Percentiles rank a stretch among this genome's conserved stretches.
phyloP scores from a whole-genome alignment of 2,329 filamentous ascomycete genomes.

The Arthroderma sp. region DNA sequence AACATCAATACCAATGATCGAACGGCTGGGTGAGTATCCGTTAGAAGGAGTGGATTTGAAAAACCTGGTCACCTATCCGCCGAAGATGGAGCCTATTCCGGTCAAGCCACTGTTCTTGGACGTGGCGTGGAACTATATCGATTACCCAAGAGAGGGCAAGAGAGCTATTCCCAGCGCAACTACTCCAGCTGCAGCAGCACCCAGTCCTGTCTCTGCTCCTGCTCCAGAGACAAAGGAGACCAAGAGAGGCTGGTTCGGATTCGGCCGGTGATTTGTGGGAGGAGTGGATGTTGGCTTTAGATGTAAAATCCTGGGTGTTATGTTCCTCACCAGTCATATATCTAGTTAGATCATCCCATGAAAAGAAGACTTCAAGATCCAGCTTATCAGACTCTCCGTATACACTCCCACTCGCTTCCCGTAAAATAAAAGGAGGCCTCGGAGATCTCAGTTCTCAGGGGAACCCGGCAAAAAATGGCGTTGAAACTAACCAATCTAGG shows the following conservation, averaged over 20 bases:
- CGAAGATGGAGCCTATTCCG: constrained; percentile 66
- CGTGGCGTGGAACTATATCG: constrained; percentile 93
- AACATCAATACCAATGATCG: constrained; percentile 50
- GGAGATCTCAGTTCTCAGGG: too few relatives aligned
- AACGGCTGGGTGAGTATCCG: constrained; percentile 65
- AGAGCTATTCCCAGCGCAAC: constrained; percentile 13
- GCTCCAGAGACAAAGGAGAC: constrained; percentile 27
- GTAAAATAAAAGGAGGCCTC: too few relatives aligned
- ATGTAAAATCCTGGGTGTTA: too few relatives aligned
- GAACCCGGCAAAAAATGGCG: too few relatives aligned
- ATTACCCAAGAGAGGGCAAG: constrained; percentile 57
- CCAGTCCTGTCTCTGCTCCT: constrained; percentile 8
- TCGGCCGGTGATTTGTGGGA: constrained; percentile 31
- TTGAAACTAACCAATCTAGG: too few relatives aligned
- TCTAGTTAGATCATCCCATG: too few relatives aligned
- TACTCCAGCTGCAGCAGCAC: constrained; percentile 8
- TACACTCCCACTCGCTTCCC: too few relatives aligned
- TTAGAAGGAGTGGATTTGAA: constrained; percentile 55
- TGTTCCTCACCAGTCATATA: too few relatives aligned
- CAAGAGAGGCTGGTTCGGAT: constrained; percentile 69
- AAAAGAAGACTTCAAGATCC: too few relatives aligned
- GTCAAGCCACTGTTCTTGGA: constrained; percentile 95
- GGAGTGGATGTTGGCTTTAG: too few relatives aligned
- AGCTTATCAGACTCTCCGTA: too few relatives aligned
- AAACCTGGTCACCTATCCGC: constrained; percentile 78